Conservation (phyloP, 208 protist genomes). For the Endotrypanum monterogeii region DNA sequence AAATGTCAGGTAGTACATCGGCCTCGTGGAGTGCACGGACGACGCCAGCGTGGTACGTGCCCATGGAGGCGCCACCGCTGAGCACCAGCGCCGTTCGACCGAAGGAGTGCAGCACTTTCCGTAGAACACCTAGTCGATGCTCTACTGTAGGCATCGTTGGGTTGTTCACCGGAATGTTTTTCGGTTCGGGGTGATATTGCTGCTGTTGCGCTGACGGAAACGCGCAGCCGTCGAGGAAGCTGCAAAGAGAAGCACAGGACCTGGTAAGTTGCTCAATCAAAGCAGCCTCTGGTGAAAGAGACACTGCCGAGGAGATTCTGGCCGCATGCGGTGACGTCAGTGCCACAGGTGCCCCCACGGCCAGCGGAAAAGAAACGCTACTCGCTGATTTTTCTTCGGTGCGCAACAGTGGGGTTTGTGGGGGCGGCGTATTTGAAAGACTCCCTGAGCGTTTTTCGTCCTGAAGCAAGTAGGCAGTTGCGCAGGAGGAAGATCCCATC, state of each 20-base stretch:
- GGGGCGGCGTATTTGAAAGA: background rate
- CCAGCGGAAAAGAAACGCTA: background rate
- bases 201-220: background rate
- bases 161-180: background rate
- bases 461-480: background rate
- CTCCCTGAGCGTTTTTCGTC: background rate
- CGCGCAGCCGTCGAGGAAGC: constrained; percentile 9
- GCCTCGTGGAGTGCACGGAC: constrained; percentile 61
- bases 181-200: constrained; percentile 1
- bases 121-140: constrained; percentile 56
- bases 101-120: constrained; percentile 55
- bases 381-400: background rate
- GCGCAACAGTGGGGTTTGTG: background rate
- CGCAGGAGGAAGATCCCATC: background rate
- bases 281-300: constrained; percentile 6
- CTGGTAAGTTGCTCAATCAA: constrained; percentile 4
- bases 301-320: background rate
- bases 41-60: constrained; percentile 84
- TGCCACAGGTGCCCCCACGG: background rate
- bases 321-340: background rate
- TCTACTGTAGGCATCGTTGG: background rate
- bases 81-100: constrained; percentile 81
- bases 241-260: constrained; percentile 6
- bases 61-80: constrained; percentile 69
- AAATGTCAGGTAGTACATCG: constrained; percentile 66